Base-by-base conservation (phyloP, 192 early-diverging fungal species). In the Pilaira anomala region DNA sequence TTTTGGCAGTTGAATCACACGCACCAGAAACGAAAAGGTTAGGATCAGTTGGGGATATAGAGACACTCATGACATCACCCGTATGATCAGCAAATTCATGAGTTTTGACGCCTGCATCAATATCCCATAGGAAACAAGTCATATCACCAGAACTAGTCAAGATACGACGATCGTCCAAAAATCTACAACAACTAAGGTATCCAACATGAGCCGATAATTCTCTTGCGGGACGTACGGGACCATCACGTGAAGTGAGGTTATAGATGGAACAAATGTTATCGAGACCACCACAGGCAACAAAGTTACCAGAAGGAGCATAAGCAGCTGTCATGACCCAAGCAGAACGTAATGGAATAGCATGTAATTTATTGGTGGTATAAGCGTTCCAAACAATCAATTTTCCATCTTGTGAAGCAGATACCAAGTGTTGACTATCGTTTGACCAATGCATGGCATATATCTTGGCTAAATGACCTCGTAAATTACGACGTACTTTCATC, bases 251-350 rank as follows among this genome's bases (percentile, higher is more conserved):
- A 59, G 91, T 93, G 29, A 98, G 80, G 67, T 97, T 98, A 80
- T 96, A 98, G 69, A 98, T 96, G 26, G 93, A 95, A 78, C 96
- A 98, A 67, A 98, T 88, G 76, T 98, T 98, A 79, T 98, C 96
- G 59, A 98, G 86, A 66, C 96, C 96, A 73, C 96, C 96, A 76
- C 96, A 98, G 45, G 96, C 96, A 16, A 98, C 96, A 78, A 93
- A 95, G 77, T 92, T 93, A 40, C 96, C 93, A 22, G 93, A 95
- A 5, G 96, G 96, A 40, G 96, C 93, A 63, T 97, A 98, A 6
- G 96, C 95, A 67, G 94, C 95, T 24, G 96, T 98, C 96, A 98
- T 98, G 65, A 98, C 96, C 96, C 96, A 98, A 14, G 96, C 98
- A 1, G 96, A 98, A 9, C 93, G 89, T 52, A 98, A 78, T 3